Percentiles rank a stretch among this genome's conserved stretches.
These are phyloP conservation scores for Phanerochaete sordida DNA, from an alignment of 768 basidiomycete genomes.

Conservation along the genomic window DNA sequence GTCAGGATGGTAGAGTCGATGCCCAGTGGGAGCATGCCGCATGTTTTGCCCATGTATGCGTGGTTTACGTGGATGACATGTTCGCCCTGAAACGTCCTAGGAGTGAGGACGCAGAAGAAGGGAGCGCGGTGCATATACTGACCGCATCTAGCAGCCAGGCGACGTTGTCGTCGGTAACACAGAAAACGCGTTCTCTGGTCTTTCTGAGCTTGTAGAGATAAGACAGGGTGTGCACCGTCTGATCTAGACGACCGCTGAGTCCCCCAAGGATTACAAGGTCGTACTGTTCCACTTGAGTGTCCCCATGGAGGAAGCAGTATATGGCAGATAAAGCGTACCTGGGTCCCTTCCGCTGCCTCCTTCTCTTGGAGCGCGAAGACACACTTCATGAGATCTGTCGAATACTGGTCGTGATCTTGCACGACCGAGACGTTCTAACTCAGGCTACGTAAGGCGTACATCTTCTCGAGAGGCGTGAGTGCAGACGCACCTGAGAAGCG, in stretches of 20 bases:
- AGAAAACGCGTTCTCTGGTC: constrained; percentile 57
- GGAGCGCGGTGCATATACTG: constrained; percentile 1
- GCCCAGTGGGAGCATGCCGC: constrained; percentile 93
- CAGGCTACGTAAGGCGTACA: neutral
- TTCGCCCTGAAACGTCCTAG: constrained; percentile 57
- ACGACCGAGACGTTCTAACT: constrained; percentile 63
- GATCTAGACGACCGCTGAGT: constrained; percentile 87
- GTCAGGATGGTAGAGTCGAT: constrained; percentile 72
- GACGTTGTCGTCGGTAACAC: constrained; percentile 85
- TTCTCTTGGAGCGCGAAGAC: constrained; percentile 55
- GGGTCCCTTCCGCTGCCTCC: constrained; percentile 40
- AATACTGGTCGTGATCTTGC: constrained; percentile 68
- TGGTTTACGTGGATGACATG: constrained; percentile 80
- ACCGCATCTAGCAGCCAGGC: constrained; percentile 87
- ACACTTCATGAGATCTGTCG: constrained; percentile 98
- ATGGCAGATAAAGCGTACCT: constrained; percentile 35
- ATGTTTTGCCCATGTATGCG: constrained; percentile 73
- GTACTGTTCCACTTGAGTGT: constrained; percentile 33
- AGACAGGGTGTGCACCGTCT: constrained; percentile 88
- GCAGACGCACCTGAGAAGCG: constrained; percentile 42
- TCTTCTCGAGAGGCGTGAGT: neutral
- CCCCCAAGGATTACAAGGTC: constrained; percentile 84
- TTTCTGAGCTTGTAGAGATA: constrained; percentile 77
- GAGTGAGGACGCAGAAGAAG: neutral
- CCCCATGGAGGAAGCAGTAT: neutral